Base-by-base conservation (phyloP, 2,329 filamentous ascomycete species). In the Talaromyces verruculosus region DNA sequence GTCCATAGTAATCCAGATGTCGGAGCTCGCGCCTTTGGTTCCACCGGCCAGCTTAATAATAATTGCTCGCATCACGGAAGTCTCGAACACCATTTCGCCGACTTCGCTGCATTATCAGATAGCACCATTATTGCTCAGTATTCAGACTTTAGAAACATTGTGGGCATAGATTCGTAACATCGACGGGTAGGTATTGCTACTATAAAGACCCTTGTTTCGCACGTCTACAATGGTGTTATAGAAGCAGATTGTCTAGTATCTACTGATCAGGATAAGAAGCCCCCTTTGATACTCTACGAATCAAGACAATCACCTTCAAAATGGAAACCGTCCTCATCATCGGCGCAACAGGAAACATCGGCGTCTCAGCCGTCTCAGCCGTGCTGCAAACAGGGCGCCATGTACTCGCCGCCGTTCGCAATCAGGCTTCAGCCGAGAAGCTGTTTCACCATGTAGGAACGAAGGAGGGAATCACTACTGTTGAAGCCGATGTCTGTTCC, bases 251-350 rank as follows among this genome's bases (percentile, higher is more conserved):
- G 25, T 47, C 10, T 47, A 47, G 10, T 10, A 11, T 35, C 35
- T 37, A 37, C 19, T 25, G 13, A 15, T 25, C 4, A 15, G 3
- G 17, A n/a, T 10, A 43, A 25, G 11, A 15, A 19, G 6, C 10
- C 19, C 3, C 45, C 2, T 25, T 47, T 47, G 11, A 22, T 47
- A 47, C 22, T 47, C 19, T 13, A 4, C 4, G 15, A 25, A 25
- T 11, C 11, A 6, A 25, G 10, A 25, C 45, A 51, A 51, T 35
- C 30, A 43, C 7, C 17, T 19, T 43, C 39, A 65, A 7, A 41
- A 65, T 65, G 63, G 63, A 65, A 22, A 65, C 63, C 57, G 63
- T 65, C 47, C 41, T 65, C 19, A 49, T 65, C 13, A 35, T 65
- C 15, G 63, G 63, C 37, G 63, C 63, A 33, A 61, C 63, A 28